Conservation (phyloP, 495 filamentous ascomycete genomes). For the Chaetomium cochliodes region DNA sequence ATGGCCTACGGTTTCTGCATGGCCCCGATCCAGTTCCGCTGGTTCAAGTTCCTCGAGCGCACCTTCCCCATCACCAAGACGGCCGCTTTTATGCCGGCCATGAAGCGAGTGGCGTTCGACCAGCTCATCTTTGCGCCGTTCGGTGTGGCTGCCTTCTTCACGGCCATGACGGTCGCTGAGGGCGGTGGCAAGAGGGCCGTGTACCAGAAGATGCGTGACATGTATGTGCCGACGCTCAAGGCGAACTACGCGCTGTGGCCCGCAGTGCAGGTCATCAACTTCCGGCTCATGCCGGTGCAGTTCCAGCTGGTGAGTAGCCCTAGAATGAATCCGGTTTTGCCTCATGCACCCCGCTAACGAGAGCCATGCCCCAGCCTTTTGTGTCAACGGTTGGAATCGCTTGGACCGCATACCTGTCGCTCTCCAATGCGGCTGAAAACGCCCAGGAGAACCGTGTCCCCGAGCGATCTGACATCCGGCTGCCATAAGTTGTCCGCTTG, state of each 20-base stretch:
- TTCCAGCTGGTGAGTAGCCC: slow-evolving; percentile 85
- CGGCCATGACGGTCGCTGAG: slow-evolving; percentile 93
- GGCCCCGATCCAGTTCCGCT: slow-evolving; percentile 94
- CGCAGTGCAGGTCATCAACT: slow-evolving; percentile 94
- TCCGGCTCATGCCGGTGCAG: slow-evolving; percentile 89
- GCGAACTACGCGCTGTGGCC: slow-evolving; percentile 98
- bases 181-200: slow-evolving; percentile 83
- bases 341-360: slow-evolving; percentile 6
- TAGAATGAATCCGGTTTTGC: not conserved
- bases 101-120: slow-evolving; percentile 90
- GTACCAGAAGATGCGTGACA: slow-evolving; percentile 81
- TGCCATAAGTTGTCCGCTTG: slow-evolving; percentile 3
- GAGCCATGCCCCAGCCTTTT: slow-evolving; percentile 65
- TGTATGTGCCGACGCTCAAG: slow-evolving; percentile 90
- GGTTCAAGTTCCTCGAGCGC: slow-evolving; percentile 85
- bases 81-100: slow-evolving; percentile 66
- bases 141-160: slow-evolving; percentile 89
- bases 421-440: slow-evolving; percentile 87
- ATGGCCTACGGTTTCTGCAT: slow-evolving; percentile 96
- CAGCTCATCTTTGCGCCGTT: slow-evolving; percentile 94
- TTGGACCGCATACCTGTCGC: slow-evolving; percentile 97
- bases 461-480: not conserved
- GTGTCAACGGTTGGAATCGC: slow-evolving; percentile 95
- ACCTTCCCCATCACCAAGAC: slow-evolving; percentile 82
- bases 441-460: slow-evolving; percentile 17